Evolutionary conservation across 768 basidiomycete genomes (phyloP), one percentile per base, ranked within the genome.

Genomic region (Mycena galericulata): DNA sequence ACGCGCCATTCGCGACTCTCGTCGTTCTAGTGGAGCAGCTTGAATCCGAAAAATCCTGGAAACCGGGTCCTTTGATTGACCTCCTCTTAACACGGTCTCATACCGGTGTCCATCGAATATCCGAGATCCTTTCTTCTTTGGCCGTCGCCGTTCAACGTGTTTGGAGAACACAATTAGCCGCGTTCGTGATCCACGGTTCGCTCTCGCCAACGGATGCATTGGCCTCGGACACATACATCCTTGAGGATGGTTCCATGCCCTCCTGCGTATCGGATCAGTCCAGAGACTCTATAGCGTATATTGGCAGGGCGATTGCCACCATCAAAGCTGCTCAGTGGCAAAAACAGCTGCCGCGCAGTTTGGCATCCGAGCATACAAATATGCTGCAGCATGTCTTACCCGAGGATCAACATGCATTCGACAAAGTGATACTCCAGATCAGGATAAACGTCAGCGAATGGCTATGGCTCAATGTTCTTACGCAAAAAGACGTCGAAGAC

Each of bases 401-500:
- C 0, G 88, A 93, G 73, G 91, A 95, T 71, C 89, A 88, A 67
- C 90, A 93, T 68, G 86, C 83, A 18, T 94, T 98, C 74, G 94
- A 94, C 75, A 80, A 84, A 34, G 87, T 90, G 65, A 88, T 98
- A 38, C 81, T 87, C 20, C 88, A 91, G 67, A 93, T 96, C 40
- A 83, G 95, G 65, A 91, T 86, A 1, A 90, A 92, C 64, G 88
- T 97, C 56, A 93, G 95, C 75, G 96, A 98, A 83, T 98, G 96
- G 95, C 83, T 98, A 1, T 98, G 96, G 96, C 78, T 89, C 26
- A 95, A 96, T 74, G 91, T 97, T 40, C 82, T 98, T 57, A 97
- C 95, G 2, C 86, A 86, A 73, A 87, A 88, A 72, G 94, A 96
- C 68, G 91, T 97, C 1, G 90, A 92, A 69, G 92, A 92, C 26